Conservation (phyloP, 2,329 filamentous ascomycete genomes). For the Hysterium pulicare region DNA sequence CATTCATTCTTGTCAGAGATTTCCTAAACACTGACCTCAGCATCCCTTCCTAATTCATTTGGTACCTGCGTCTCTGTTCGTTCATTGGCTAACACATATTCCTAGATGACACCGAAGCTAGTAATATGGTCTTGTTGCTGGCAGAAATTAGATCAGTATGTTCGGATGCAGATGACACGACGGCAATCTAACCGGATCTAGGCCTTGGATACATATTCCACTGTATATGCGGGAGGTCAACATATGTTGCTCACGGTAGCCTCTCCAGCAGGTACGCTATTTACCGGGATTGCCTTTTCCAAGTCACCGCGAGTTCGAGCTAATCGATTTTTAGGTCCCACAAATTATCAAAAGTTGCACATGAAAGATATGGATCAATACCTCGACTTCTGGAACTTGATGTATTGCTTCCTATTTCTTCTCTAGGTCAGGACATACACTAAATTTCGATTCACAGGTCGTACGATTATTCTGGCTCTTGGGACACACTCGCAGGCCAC, state of each 20-base stretch:
- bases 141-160: slow-evolving; percentile 21
- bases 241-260: slow-evolving; percentile 48
- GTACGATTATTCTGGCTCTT: slow-evolving; percentile 64
- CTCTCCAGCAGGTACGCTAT: slow-evolving; percentile 39
- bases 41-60: too few relatives aligned
- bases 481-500: slow-evolving; percentile 32
- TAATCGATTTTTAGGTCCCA: too few relatives aligned
- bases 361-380: slow-evolving; percentile 45
- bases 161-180: not conserved
- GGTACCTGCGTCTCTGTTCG: too few relatives aligned
- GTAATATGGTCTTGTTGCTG: slow-evolving; percentile 32
- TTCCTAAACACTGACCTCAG: not conserved
- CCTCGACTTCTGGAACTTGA: slow-evolving; percentile 59
- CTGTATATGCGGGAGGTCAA: slow-evolving; percentile 34
- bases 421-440: too few relatives aligned
- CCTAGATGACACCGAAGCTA: slow-evolving; percentile 26
- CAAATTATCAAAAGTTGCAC: slow-evolving; percentile 43
- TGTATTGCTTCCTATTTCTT: slow-evolving; percentile 45
- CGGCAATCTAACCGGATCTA: slow-evolving; percentile 9
- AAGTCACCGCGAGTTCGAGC: too few relatives aligned
- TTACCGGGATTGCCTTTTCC: too few relatives aligned
- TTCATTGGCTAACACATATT: slow-evolving; percentile 1
- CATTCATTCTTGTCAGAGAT: too few relatives aligned
- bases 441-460: too few relatives aligned
- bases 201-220: slow-evolving; percentile 43